phyloP scores from a whole-genome alignment of 176 grass and related monocot genomes.

The Oryza coarctata region DNA sequence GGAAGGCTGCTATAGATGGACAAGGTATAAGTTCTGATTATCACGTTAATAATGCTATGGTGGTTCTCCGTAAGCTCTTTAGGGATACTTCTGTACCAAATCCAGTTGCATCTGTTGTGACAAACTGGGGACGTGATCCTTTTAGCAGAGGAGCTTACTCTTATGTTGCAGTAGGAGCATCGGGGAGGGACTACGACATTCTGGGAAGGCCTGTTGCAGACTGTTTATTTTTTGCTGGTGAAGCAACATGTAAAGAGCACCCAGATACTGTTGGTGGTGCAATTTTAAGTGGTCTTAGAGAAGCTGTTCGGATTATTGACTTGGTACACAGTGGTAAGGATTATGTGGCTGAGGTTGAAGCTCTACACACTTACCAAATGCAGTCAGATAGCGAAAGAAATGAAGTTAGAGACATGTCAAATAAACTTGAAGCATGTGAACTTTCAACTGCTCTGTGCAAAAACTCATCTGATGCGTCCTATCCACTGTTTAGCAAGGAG shows the following conservation, averaged over 20 bases:
- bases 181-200: conserved; percentile 94
- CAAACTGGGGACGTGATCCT: conserved; percentile 96
- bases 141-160: conserved; percentile 96
- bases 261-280: conserved; percentile 99
- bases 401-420: conserved; percentile 86
- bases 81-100: conserved; percentile 75
- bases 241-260: conserved; percentile 98
- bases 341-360: conserved; percentile 84
- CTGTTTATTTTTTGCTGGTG: conserved; percentile 95
- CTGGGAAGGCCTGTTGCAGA: conserved; percentile 84
- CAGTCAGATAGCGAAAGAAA: conserved; percentile 85
- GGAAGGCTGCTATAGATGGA: conserved; percentile 90
- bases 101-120: conserved; percentile 88
- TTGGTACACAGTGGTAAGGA: conserved; percentile 73
- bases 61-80: conserved; percentile 90
- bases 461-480: conserved; percentile 55
- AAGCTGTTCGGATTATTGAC: conserved; percentile 90
- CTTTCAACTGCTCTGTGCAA: conserved; percentile 67
- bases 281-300: conserved; percentile 96
- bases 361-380: conserved; percentile 70
- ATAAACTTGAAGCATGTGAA: conserved; percentile 79
- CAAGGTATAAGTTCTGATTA: conserved; percentile 58
- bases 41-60: conserved; percentile 86
- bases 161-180: conserved; percentile 91
- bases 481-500: conserved; percentile 67